Percentiles rank a stretch among this genome's conserved stretches.
Evolutionary conservation across 371 early-diverging fungal species (phyloP).

Genomic region (Mortierella sp.): DNA sequence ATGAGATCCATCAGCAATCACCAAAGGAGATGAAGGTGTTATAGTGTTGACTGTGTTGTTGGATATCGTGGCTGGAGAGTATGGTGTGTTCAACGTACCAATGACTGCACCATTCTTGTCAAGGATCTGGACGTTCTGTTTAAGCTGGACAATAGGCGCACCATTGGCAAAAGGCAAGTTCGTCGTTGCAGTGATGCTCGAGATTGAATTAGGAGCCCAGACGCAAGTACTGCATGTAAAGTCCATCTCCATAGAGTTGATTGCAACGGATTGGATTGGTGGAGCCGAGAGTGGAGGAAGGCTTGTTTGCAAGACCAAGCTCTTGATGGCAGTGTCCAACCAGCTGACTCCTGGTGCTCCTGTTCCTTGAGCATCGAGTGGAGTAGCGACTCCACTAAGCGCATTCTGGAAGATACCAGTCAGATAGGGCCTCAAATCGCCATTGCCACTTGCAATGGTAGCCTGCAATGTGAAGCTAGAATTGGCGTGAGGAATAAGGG

Average conservation of each 20-base stretch:
- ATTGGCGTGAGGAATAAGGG: slow-evolving; percentile 30
- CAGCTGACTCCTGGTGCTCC: slow-evolving; percentile 48
- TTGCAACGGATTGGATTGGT: slow-evolving; percentile 12
- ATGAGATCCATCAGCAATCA: slow-evolving; percentile 15
- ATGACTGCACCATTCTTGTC: slow-evolving; percentile 26
- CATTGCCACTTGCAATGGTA: slow-evolving; percentile 28
- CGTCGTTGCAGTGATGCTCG: slow-evolving; percentile 36
- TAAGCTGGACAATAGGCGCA: slow-evolving; percentile 32
- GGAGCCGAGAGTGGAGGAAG: neutral
- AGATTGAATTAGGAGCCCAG: slow-evolving; percentile 21
- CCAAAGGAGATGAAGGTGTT: slow-evolving; percentile 3
- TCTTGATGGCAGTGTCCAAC: slow-evolving; percentile 44
- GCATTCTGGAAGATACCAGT: slow-evolving; percentile 41
- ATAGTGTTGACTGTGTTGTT: slow-evolving; percentile 19
- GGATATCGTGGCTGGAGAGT: neutral
- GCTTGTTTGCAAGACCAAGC: slow-evolving; percentile 2
- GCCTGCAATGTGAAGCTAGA: slow-evolving; percentile 39
- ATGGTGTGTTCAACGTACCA: slow-evolving; percentile 18
- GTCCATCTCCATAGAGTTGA: slow-evolving; percentile 44
- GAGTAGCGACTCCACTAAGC: slow-evolving; percentile 20
- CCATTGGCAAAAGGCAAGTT: slow-evolving; percentile 32
- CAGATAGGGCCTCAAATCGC: slow-evolving; percentile 18
- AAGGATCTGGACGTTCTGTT: slow-evolving; percentile 30
- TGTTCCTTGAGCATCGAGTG: slow-evolving; percentile 26
- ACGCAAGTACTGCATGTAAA: slow-evolving; percentile 29